Percentiles rank a stretch among this genome's conserved stretches.
These are phyloP conservation scores for Nakazawaea ishiwadae DNA, from an alignment of 805 yeast species.

Conservation along the genomic window DNA sequence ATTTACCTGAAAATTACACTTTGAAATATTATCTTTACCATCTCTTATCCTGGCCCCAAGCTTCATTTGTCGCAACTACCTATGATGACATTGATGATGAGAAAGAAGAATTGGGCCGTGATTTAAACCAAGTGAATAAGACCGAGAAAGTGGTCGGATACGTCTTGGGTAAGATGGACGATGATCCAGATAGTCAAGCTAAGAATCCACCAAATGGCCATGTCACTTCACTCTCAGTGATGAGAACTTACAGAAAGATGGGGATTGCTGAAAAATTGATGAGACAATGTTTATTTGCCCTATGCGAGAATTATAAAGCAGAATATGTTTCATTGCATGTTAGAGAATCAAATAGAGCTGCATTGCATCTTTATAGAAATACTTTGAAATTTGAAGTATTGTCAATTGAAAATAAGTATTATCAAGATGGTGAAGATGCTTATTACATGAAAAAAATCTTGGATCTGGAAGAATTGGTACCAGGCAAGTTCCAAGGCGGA, in stretches of 20 bases:
- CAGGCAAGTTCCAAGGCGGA: constrained; percentile 48
- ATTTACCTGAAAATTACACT: constrained; percentile 92
- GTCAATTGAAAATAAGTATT: constrained; percentile 80
- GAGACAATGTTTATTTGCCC: constrained; percentile 72
- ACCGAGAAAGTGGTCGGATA: constrained; percentile 92
- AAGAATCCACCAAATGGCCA: constrained; percentile 83
- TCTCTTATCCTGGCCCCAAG: constrained; percentile 94
- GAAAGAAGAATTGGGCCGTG: constrained; percentile 21
- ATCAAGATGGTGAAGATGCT: constrained; percentile 97
- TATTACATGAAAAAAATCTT: constrained; percentile 84
- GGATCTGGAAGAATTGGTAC: constrained; percentile 54
- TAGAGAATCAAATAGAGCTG: constrained; percentile 89
- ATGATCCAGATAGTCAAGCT: constrained; percentile 74
- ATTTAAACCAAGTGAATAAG: constrained; percentile 47
- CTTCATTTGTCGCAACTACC: constrained; percentile 91
- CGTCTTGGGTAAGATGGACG: constrained; percentile 95
- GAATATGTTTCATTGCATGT: constrained; percentile 88
- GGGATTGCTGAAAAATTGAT: constrained; percentile 90
- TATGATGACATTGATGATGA: constrained; percentile 41
- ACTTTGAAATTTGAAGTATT: constrained; percentile 80
- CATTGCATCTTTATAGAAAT: constrained; percentile 84
- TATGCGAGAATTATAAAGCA: constrained; percentile 78
- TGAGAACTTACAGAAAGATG: constrained; percentile 93
- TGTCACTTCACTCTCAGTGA: constrained; percentile 87
- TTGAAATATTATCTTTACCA: constrained; percentile 93